These are phyloP conservation scores for Mentha longifolia DNA, from an alignment of 257 asterid species.

Conservation along the genomic window DNA sequence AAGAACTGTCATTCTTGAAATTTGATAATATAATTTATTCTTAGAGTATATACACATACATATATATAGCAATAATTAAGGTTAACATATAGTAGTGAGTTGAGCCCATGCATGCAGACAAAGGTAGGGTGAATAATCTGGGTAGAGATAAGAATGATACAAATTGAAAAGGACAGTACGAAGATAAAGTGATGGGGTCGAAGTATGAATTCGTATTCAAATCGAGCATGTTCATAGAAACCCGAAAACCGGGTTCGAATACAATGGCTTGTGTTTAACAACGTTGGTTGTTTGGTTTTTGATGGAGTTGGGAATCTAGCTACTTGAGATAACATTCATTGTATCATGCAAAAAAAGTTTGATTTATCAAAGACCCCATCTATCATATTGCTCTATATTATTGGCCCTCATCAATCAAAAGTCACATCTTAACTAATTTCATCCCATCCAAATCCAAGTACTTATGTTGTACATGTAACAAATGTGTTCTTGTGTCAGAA, in stretches of 20 bases:
- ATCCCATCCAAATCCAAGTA: slow-evolving; percentile 19
- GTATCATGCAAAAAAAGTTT: slow-evolving; percentile 5
- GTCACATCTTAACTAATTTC: slow-evolving; percentile 24
- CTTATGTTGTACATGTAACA: slow-evolving; percentile 22
- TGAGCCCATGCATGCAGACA: not conserved
- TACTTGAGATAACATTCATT: slow-evolving; percentile 21
- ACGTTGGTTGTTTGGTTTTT: slow-evolving; percentile 20
- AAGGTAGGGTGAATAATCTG: not conserved
- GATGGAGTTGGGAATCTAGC: not conserved
- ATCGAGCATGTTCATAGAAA: slow-evolving; percentile 1
- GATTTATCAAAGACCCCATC: slow-evolving; percentile 15
- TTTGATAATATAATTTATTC: not conserved
- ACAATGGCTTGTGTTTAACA: not conserved
- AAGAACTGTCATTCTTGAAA: not conserved
- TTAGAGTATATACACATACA: not conserved
- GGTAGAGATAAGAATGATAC: slow-evolving; percentile 24
- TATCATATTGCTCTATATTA: not conserved
- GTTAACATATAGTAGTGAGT: not conserved
- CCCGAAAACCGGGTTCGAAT: slow-evolving; percentile 21
- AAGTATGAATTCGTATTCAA: not conserved
- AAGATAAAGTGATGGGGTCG: slow-evolving; percentile 34
- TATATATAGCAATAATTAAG: not conserved
- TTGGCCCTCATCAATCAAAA: not conserved
- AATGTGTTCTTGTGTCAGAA: not conserved
- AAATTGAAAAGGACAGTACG: slow-evolving; percentile 15